Percentiles rank a stretch among this genome's conserved stretches.
phyloP scores from a whole-genome alignment of 352 stramenopile species.

The Globisporangium iwayamae region DNA sequence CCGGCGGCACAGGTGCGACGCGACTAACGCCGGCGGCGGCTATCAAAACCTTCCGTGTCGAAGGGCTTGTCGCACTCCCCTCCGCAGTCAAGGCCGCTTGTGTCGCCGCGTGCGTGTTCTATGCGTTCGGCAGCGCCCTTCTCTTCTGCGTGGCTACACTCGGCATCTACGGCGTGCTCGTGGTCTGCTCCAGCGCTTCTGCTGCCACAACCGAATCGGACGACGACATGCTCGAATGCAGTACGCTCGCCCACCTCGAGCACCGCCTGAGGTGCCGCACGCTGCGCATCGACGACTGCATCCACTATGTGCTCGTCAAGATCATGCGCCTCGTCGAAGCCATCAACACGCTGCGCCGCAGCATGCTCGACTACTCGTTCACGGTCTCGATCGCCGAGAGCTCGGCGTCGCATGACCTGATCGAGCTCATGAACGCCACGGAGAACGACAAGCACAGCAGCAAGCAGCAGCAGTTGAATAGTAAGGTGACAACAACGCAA shows the following conservation, averaged over 20 bases:
- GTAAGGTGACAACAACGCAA: background rate
- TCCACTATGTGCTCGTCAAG: conserved; percentile 15
- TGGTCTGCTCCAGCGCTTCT: background rate
- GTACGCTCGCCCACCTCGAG: conserved; percentile 15
- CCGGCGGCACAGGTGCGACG: background rate
- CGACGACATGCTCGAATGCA: conserved; percentile 18
- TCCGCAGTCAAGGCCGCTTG: conserved; percentile 6
- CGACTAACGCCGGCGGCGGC: background rate
- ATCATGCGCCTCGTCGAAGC: conserved; percentile 15
- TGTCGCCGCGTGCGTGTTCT: conserved; percentile 12
- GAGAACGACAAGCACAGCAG: conserved; percentile 6
- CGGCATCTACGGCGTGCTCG: conserved; percentile 5
- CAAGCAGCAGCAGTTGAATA: conserved; percentile 11
- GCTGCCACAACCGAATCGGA: conserved; percentile 7
- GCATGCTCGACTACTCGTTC: conserved; percentile 22
- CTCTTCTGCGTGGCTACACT: conserved; percentile 13
- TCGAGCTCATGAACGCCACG: conserved; percentile 11
- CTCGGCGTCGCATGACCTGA: conserved; percentile 10
- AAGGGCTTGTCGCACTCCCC: conserved; percentile 10
- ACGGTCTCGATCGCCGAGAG: conserved; percentile 14
- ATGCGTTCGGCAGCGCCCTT: conserved; percentile 13
- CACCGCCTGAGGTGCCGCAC: conserved; percentile 7
- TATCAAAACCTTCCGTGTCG: conserved; percentile 10
- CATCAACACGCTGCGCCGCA: conserved; percentile 16
- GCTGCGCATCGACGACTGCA: conserved; percentile 9